Conservation (phyloP, 352 stramenopile species). For the Saprolegnia parasitica region DNA sequence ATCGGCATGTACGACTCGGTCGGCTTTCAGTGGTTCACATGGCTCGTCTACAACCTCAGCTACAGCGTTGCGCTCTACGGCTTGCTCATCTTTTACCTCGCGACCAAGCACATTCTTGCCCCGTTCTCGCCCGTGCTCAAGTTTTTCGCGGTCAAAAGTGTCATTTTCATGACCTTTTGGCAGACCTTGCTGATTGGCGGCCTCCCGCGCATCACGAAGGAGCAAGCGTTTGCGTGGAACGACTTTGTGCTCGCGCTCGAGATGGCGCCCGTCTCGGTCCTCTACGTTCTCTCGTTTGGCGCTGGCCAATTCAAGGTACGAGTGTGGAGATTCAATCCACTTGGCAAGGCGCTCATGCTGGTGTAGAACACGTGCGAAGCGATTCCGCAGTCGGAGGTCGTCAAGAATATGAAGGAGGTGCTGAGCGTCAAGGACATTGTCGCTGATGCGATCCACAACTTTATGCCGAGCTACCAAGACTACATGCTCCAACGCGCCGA, state of each 20-base stretch:
- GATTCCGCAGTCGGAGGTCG: slow-evolving; percentile 41
- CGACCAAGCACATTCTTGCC: slow-evolving; percentile 79
- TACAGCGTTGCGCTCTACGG: slow-evolving; percentile 89
- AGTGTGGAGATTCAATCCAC: neutral
- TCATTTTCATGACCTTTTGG: slow-evolving; percentile 93
- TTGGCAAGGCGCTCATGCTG: neutral
- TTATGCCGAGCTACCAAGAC: slow-evolving; percentile 80
- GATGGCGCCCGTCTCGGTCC: slow-evolving; percentile 79
- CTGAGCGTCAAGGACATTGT: slow-evolving; percentile 74
- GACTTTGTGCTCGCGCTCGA: slow-evolving; percentile 88
- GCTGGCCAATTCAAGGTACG: slow-evolving; percentile 70
- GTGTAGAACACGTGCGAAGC: slow-evolving; percentile 17
- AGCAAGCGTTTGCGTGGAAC: slow-evolving; percentile 89
- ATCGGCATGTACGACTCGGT: slow-evolving; percentile 71
- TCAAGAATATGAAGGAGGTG: slow-evolving; percentile 88
- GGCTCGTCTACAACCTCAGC: slow-evolving; percentile 88
- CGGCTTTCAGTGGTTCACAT: slow-evolving; percentile 73
- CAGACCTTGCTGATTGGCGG: slow-evolving; percentile 84
- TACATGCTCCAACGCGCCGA: slow-evolving; percentile 79
- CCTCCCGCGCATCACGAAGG: slow-evolving; percentile 76
- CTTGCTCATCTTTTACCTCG: slow-evolving; percentile 88
- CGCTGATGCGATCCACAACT: slow-evolving; percentile 82
- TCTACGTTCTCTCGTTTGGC: slow-evolving; percentile 78
- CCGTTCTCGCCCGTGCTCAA: slow-evolving; percentile 87
- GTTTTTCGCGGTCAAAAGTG: slow-evolving; percentile 89